These are phyloP conservation scores for Taphrina confusa DNA, from an alignment of 1,139 yeast species.

Conservation along the genomic window DNA sequence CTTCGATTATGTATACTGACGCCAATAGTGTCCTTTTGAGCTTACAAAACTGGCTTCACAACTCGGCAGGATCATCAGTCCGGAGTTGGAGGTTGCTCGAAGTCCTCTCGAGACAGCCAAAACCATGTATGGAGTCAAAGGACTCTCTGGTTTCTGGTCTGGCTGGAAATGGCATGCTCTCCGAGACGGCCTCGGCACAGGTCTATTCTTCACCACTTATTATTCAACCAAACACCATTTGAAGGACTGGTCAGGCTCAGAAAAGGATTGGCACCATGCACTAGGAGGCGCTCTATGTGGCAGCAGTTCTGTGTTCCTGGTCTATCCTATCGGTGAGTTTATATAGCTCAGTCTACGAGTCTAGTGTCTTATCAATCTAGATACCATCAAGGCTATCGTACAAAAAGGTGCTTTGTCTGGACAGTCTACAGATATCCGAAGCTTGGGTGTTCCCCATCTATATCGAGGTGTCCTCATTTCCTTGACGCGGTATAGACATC, in stretches of 20 bases:
- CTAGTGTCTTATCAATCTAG: not conserved
- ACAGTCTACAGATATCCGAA: not conserved
- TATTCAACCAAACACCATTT: slow-evolving; percentile 59
- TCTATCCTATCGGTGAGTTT: slow-evolving; percentile 81
- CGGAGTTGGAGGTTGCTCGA: slow-evolving; percentile 2
- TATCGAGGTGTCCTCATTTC: slow-evolving; percentile 26
- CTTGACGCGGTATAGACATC: not conserved
- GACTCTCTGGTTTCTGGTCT: slow-evolving; percentile 65
- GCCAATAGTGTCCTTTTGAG: slow-evolving; percentile 77
- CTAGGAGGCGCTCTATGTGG: slow-evolving; percentile 83
- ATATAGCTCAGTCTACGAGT: too few species aligned
- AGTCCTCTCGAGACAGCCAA: slow-evolving; percentile 13
- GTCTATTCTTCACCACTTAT: slow-evolving; percentile 70
- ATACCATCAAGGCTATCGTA: slow-evolving; percentile 14
- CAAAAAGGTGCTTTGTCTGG: slow-evolving; percentile 22
- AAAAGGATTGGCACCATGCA: slow-evolving; percentile 47
- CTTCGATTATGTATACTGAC: slow-evolving; percentile 63
- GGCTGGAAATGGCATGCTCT: slow-evolving; percentile 67
- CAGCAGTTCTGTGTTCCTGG: slow-evolving; percentile 62
- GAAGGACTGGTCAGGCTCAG: slow-evolving; percentile 23
- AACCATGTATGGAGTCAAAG: slow-evolving; percentile 57
- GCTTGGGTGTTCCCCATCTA: slow-evolving; percentile 1
- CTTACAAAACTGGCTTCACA: slow-evolving; percentile 81
- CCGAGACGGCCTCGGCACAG: slow-evolving; percentile 72
- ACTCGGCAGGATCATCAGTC: slow-evolving; percentile 54